phyloP scores from a whole-genome alignment of 2,329 filamentous ascomycete species.

The Aspergillus quadricinctus region DNA sequence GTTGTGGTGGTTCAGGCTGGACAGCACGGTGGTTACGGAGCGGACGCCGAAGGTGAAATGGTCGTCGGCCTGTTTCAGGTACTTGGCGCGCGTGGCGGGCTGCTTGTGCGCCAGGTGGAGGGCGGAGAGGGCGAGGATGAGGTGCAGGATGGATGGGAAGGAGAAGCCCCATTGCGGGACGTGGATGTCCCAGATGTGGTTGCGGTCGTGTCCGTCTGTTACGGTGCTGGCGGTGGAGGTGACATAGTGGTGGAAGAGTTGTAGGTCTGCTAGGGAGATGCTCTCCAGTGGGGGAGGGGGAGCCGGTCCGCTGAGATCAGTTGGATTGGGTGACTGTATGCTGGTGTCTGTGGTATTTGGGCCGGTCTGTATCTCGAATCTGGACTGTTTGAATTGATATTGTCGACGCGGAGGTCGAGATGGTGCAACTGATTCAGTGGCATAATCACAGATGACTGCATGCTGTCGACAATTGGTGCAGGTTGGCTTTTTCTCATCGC shows the following conservation, averaged over 20 bases:
- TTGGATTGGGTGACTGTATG: background rate
- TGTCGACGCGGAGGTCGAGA: conserved; percentile 6
- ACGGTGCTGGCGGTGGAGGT: conserved; percentile 25
- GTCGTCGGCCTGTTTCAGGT: conserved; percentile 24
- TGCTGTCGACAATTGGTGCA: conserved; percentile 29
- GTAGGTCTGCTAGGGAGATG: conserved; percentile 26
- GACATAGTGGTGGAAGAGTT: conserved; percentile 30
- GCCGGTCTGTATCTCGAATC: conserved; percentile 10
- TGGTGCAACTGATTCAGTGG: background rate
- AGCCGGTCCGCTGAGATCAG: background rate
- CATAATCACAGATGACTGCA: conserved; percentile 25
- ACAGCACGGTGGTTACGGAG: conserved; percentile 27
- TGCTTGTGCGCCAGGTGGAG: conserved; percentile 23
- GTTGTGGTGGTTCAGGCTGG: conserved; percentile 20
- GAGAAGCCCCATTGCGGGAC: conserved; percentile 28
- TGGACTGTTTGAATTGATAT: conserved; percentile 19
- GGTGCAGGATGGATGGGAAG: conserved; percentile 30
- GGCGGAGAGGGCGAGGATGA: conserved; percentile 28
- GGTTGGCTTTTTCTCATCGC: conserved; percentile 30
- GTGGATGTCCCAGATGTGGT: conserved; percentile 26
- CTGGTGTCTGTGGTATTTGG: conserved; percentile 1
- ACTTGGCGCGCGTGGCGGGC: conserved; percentile 15
- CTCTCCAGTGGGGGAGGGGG: background rate
- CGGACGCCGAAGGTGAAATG: conserved; percentile 34
- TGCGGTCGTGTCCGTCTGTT: conserved; percentile 14